phyloP scores from a whole-genome alignment of 331 rosid genomes.

The Malus hybrid region DNA sequence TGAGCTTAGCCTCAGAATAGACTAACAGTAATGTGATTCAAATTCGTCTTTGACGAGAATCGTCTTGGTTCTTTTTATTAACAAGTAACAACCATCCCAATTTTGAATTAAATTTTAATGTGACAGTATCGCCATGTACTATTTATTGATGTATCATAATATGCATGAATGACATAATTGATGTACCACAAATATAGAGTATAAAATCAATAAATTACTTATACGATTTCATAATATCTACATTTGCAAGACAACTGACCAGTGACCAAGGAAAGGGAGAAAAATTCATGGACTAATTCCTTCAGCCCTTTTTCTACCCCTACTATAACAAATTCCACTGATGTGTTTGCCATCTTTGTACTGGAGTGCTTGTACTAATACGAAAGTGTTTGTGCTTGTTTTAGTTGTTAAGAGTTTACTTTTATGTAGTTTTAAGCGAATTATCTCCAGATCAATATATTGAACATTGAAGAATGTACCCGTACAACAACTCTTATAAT shows the following conservation, averaged over 20 bases:
- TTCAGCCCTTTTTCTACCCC: not conserved
- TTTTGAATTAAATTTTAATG: not conserved
- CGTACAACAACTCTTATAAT: too few species aligned
- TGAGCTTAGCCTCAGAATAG: too few species aligned
- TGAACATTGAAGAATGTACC: too few species aligned
- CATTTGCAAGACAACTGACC: not conserved
- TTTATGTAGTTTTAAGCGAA: not conserved
- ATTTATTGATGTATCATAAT: not conserved
- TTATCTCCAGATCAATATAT: not conserved
- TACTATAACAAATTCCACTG: not conserved
- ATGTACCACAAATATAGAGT: not conserved
- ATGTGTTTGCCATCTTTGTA: not conserved
- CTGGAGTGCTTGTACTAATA: not conserved
- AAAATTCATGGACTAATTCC: too few species aligned
- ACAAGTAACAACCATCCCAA: not conserved
- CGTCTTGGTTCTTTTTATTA: too few species aligned
- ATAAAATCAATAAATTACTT: too few species aligned
- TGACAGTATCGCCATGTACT: too few species aligned
- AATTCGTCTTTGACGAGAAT: accelerated
- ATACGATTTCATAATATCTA: too few species aligned
- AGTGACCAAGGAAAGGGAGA: not conserved
- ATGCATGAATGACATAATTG: not conserved
- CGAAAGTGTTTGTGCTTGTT: not conserved
- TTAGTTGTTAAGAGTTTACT: not conserved
- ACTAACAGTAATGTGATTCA: too few species aligned